Base-by-base conservation (phyloP, 352 stramenopile species). In the Pythium oligandrum region DNA sequence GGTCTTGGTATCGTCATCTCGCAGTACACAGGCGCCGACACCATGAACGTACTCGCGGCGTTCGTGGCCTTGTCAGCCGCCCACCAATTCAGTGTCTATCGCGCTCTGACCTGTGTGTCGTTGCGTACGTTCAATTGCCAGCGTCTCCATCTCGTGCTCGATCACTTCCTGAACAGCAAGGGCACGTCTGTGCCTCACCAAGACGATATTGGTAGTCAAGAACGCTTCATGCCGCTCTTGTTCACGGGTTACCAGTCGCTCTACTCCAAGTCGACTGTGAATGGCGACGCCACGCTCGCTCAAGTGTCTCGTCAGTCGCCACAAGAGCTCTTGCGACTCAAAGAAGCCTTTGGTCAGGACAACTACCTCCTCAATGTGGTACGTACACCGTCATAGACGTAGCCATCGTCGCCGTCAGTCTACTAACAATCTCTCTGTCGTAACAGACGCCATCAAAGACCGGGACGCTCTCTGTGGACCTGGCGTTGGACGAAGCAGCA, bases 61-160 rank as follows among this genome's bases (percentile, higher is more conserved):
- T 90, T 90, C 50, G 38, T 66, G 2, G 63, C 74, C 32, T 66
- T 88, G 10, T 81, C 79, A 10, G 54, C 48, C 0, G 10, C 86
- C 31, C 73, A 90, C 47, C 57, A 87, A 58, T 62, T 83, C 39
- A 77, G 67, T 47, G 74, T 81, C 32, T 90, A 86, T 61, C 75
- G 67, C 40, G 81, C 74, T 5, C 66, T 90, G 17, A 58, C 62
- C 17, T 73, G 72, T 49, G 76, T 90, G 17, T 75, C 73, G 44
- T 59, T 90, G 48, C 74, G 69, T 3, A 90, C 79, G n/a, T 58
- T 90, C 39, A 88, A 86, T 55, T 81, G 68, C 40, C 71, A 88
- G 62, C 76, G 78, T 9, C 63, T 87, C 40, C 67, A 90, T 48
- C 61, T 88, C 44, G 64, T 84, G 31, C 52, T 68, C 30, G 60